Evolutionary conservation across 257 asterid genomes (phyloP).

Genomic region (Lavandula angustifolia): DNA sequence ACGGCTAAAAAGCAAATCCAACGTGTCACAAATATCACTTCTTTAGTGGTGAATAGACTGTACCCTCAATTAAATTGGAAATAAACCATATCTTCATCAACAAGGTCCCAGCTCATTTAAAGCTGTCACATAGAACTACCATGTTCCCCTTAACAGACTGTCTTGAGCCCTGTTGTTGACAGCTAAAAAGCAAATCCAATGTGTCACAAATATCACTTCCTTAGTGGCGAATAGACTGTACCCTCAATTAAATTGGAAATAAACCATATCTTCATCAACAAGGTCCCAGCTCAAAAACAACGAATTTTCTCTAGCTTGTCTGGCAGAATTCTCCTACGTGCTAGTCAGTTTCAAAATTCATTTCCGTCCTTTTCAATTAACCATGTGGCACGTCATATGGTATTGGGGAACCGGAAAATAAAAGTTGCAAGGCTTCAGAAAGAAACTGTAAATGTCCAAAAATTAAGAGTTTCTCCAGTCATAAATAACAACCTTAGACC

Average conservation of each 20-base stretch:
- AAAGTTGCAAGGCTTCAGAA: not conserved
- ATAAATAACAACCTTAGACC: too few species aligned
- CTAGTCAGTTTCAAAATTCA: too few species aligned
- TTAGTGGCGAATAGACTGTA: not conserved
- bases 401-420: too few species aligned
- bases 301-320: too few species aligned
- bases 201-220: not conserved
- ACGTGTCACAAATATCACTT: not conserved
- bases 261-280: not conserved
- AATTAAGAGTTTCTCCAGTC: not conserved
- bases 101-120: too few species aligned
- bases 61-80: not conserved
- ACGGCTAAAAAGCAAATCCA: not conserved
- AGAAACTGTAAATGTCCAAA: not conserved
- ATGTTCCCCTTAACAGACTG: not conserved
- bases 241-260: not conserved
- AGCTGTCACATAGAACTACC: not conserved
- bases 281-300: too few species aligned
- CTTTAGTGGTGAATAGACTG: not conserved
- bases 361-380: too few species aligned
- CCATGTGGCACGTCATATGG: too few species aligned
- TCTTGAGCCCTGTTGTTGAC: not conserved
- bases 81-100: not conserved
- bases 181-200: not conserved
- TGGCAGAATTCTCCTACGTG: too few species aligned